Percentiles rank a stretch among this genome's conserved stretches.
Conservation (phyloP, 208 protist genomes). For the Giardia muris region DNA sequence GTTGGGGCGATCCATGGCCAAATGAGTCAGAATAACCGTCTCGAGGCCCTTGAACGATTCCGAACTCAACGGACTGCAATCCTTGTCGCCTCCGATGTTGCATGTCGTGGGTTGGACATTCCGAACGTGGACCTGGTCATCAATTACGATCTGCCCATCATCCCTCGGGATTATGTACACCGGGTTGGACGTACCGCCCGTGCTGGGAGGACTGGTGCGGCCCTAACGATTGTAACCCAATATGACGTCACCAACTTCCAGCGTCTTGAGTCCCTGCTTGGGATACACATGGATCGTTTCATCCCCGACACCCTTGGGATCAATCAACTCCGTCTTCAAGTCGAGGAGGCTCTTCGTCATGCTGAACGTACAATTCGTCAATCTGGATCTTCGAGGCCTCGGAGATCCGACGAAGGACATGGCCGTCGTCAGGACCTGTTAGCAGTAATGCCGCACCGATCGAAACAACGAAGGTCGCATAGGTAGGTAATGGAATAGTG, state of each 20-base stretch:
- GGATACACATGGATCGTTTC: neutral
- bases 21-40: neutral
- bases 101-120: constrained; percentile 84
- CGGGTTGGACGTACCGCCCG: constrained; percentile 95
- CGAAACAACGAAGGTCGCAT: no score
- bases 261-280: neutral
- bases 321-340: neutral
- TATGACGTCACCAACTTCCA: neutral
- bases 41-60: neutral
- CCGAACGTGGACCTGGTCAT: constrained; percentile 82
- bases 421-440: no score
- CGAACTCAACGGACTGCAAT: neutral
- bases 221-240: constrained; percentile 54
- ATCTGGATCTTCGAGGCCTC: no score
- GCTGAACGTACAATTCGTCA: neutral
- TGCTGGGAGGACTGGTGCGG: constrained; percentile 74
- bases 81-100: constrained; percentile 81
- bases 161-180: constrained; percentile 97
- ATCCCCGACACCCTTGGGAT: neutral
- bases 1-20: neutral
- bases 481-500: neutral
- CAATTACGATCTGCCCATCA: constrained; percentile 89
- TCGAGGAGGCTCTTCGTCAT: neutral
- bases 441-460: no score
- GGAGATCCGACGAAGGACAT: no score